A percentile compares a stretch with the other conserved stretches of the same genome.
These are phyloP conservation scores for Veloporphyrellus conicus DNA, from an alignment of 1,284 basidiomycete species.

Conservation along the genomic window DNA sequence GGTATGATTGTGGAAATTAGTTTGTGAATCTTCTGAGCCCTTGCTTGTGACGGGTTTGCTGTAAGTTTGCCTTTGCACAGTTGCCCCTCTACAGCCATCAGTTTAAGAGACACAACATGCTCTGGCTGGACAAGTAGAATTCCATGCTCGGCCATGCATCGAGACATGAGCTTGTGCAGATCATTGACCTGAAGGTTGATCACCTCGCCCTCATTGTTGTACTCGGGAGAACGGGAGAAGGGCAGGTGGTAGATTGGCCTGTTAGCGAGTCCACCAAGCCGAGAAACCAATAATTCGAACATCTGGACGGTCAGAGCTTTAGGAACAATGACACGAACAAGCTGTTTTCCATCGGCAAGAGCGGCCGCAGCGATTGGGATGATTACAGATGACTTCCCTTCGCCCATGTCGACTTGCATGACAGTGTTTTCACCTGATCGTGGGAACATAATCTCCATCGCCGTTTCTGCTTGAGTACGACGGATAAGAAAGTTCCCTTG, in stretches of 20 bases:
- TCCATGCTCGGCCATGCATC: constrained; percentile 38
- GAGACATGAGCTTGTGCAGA: constrained; percentile 27
- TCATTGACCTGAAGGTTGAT: not conserved
- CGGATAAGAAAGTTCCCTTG: constrained; percentile 40
- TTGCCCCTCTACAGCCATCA: constrained; percentile 39
- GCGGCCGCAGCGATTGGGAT: constrained; percentile 41
- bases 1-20: too few species aligned
- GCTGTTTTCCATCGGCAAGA: constrained; percentile 39
- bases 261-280: constrained; percentile 42
- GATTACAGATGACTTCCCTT: constrained; percentile 55
- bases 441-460: constrained; percentile 45
- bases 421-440: constrained; percentile 32
- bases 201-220: not conserved
- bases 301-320: constrained; percentile 43
- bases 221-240: constrained; percentile 38
- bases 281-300: constrained; percentile 46
- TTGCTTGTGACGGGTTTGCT: too few species aligned
- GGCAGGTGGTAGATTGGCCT: constrained; percentile 47
- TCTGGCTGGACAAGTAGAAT: constrained; percentile 47
- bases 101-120: constrained; percentile 46
- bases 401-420: constrained; percentile 55
- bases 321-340: constrained; percentile 46
- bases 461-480: constrained; percentile 36
- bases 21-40: too few species aligned
- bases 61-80: not conserved